Conservation (phyloP, 1,139 yeast genomes). For the Suhomyces bribrorum region DNA sequence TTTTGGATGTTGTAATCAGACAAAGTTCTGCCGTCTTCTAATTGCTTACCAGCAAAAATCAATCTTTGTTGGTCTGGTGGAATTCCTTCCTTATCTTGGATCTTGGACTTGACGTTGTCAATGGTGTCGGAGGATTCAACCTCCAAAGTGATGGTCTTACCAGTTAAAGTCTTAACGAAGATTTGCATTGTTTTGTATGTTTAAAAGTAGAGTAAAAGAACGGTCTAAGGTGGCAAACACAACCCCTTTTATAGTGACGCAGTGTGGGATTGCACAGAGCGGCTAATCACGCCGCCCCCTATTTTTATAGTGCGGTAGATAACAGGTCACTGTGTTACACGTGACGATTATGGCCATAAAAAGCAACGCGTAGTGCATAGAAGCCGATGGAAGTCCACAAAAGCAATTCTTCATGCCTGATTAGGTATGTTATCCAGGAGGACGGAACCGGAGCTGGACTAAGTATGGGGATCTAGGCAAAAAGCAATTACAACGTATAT, state of each 20-base stretch:
- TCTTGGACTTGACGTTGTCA: constrained; percentile 60
- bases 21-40: constrained; percentile 67
- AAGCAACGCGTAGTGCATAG: constrained; percentile 8
- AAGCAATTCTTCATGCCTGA: constrained; percentile 6
- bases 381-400: constrained; percentile 5
- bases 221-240: constrained; percentile 14
- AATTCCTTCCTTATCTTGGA: constrained; percentile 57
- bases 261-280: constrained; percentile 9
- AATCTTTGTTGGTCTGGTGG: constrained; percentile 57
- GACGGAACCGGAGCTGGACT: background rate
- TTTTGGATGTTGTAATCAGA: constrained; percentile 68
- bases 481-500: constrained; percentile 5
- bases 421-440: constrained; percentile 6
- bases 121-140: constrained; percentile 75
- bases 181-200: constrained; percentile 22
- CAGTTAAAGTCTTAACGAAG: constrained; percentile 61
- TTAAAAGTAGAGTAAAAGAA: constrained; percentile 1
- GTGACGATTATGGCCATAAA: constrained; percentile 7
- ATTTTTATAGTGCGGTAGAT: constrained; percentile 12
- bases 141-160: constrained; percentile 70
- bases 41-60: constrained; percentile 60
- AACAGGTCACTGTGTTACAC: constrained; percentile 12
- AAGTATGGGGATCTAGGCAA: constrained; percentile 3
- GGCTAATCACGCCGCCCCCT: constrained; percentile 15
- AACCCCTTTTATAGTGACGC: constrained; percentile 14